Conservation (phyloP, 495 filamentous ascomycete species). For the Corynascus novoguineensis region DNA sequence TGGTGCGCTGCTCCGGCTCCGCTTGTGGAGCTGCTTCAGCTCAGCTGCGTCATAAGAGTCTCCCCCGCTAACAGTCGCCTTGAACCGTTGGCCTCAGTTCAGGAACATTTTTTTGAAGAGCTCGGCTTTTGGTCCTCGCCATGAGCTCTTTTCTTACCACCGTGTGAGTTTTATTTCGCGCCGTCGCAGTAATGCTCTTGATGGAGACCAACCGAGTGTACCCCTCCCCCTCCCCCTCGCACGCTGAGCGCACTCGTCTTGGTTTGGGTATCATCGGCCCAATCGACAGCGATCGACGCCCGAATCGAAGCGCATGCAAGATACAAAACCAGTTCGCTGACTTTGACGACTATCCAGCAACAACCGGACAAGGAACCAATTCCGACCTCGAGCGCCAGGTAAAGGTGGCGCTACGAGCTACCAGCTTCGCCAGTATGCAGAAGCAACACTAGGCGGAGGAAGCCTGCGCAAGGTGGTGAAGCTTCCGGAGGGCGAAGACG, state of each 20-base stretch:
- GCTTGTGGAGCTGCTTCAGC: slow-evolving; percentile 14
- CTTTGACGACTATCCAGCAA: slow-evolving; percentile 52
- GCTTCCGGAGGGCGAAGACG: slow-evolving; percentile 92
- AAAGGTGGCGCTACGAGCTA: slow-evolving; percentile 87
- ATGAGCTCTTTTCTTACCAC: slow-evolving; percentile 38
- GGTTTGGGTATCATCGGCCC: neutral
- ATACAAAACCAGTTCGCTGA: slow-evolving; percentile 27
- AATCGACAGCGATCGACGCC: slow-evolving; percentile 10
- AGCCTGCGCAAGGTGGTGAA: slow-evolving; percentile 94
- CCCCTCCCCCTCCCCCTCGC: neutral
- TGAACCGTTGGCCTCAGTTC: slow-evolving; percentile 19
- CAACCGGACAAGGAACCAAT: slow-evolving; percentile 80
- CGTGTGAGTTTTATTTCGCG: slow-evolving; percentile 27
- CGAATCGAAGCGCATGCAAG: slow-evolving; percentile 16
- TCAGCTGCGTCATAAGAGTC: slow-evolving; percentile 19
- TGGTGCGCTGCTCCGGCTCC: slow-evolving; percentile 10
- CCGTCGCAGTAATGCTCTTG: neutral
- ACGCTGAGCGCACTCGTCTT: slow-evolving; percentile 6
- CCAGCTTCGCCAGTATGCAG: slow-evolving; percentile 94
- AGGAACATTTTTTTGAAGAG: slow-evolving; percentile 19
- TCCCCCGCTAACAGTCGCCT: slow-evolving; percentile 30
- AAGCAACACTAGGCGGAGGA: slow-evolving; percentile 91
- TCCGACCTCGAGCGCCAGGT: slow-evolving; percentile 80
- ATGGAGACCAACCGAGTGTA: slow-evolving; percentile 11
- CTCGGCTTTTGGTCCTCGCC: slow-evolving; percentile 7